A percentile compares a stretch with the other conserved stretches of the same genome.
These are phyloP conservation scores for Athelia psychrophila DNA, from an alignment of 1,284 basidiomycete genomes.

Conservation along the genomic window DNA sequence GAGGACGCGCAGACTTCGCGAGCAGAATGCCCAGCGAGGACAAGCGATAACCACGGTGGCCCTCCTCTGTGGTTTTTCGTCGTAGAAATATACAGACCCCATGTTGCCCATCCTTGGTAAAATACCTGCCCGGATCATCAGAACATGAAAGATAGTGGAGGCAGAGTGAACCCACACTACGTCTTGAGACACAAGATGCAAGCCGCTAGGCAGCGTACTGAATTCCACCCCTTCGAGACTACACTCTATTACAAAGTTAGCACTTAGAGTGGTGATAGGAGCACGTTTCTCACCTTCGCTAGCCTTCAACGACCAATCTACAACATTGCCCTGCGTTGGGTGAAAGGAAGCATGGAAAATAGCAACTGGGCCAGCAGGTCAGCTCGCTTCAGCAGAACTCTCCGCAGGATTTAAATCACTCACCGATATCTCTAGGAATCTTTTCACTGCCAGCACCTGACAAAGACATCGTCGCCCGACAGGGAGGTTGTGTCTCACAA, in stretches of 20 bases:
- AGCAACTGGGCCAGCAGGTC: slow-evolving; percentile 47
- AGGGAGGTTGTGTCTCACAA: neutral
- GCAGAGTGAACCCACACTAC: slow-evolving; percentile 54
- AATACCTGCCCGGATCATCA: slow-evolving; percentile 48
- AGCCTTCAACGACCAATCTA: slow-evolving; percentile 73
- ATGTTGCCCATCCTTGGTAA: slow-evolving; percentile 62
- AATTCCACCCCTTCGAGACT: slow-evolving; percentile 72
- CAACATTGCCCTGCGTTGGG: slow-evolving; percentile 71
- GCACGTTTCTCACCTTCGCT: slow-evolving; percentile 47
- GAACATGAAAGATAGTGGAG: slow-evolving; percentile 3
- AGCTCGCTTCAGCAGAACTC: slow-evolving; percentile 2
- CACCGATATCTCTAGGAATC: slow-evolving; percentile 49
- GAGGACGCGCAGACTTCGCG: slow-evolving; percentile 55
- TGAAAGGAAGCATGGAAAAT: slow-evolving; percentile 83
- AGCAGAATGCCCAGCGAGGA: slow-evolving; percentile 76
- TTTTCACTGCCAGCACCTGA: slow-evolving; percentile 23
- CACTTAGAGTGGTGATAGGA: neutral
- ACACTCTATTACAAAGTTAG: slow-evolving; percentile 42
- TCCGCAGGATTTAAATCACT: slow-evolving; percentile 9
- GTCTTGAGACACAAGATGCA: slow-evolving; percentile 77
- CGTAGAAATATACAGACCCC: slow-evolving; percentile 72
- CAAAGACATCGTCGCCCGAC: slow-evolving; percentile 24
- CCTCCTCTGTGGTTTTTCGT: slow-evolving; percentile 60
- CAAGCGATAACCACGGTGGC: slow-evolving; percentile 74
- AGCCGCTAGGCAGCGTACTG: slow-evolving; percentile 72